Evolutionary conservation across 768 basidiomycete genomes (phyloP), one percentile per base, ranked within the genome.

Genomic region (Termitomyces sp.): DNA sequence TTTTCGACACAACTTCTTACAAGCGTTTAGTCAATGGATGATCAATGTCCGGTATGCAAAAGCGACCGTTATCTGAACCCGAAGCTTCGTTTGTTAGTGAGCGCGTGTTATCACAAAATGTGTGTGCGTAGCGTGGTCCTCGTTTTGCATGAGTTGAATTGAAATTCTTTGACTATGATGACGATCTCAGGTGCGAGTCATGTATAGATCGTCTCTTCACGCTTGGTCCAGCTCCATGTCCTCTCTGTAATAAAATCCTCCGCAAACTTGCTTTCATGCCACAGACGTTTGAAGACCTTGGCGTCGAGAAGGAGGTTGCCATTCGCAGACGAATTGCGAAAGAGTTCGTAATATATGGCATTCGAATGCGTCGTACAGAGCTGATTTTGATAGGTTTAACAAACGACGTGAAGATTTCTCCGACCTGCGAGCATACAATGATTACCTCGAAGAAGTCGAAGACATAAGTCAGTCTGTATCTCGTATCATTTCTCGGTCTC

Each of bases 21-120:
- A 12, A 49, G 18, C 51, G 16, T 8, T 18, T 51, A 92, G 90
- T 86, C 87, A 26, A 90, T 90, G 83, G 89, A 92, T 60, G 97
- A 99, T 70, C 87, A 91, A 68, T 99, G 97, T 75, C 96, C 96
- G 0, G 90, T 98, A 2, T 98, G 97, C 79, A 94, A 94, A 71
- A 94, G 92, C 41, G 97, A 99, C 70, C 78, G 96, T 54, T 98
- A 97, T 69, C 78, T 97, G 58, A 97, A 98, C 65, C 93, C 94
- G 22, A 96, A 95, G 67, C 77, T 99, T 34, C 85, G 96, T 43
- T 79, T 99, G 39, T 82, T 98, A 49, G 94, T 99, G 64, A 94
- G 92, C 71, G 88, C 92, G 16, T 99, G 97, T 70, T 99, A 97
- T 72, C 97, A 99, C 74, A 97, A 97, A 81, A 96, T 98, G 97